Percentiles rank a stretch among this genome's conserved stretches.
Evolutionary conservation across 805 yeast genomes (phyloP).

Genomic region (Spathaspora hagerdaliae): DNA sequence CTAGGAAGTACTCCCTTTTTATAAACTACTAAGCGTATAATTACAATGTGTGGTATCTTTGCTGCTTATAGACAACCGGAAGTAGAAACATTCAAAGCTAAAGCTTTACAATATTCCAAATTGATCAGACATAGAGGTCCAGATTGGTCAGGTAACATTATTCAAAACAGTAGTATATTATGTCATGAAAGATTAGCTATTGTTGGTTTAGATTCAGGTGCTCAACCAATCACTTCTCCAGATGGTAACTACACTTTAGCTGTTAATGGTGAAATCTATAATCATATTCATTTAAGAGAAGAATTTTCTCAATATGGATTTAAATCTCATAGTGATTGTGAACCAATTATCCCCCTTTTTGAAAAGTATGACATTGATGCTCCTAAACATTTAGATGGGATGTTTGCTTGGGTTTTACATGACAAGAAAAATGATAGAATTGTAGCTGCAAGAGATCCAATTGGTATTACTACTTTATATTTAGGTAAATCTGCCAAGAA

Average conservation of each 20-base stretch:
- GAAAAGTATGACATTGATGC: conserved; percentile 84
- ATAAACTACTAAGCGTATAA: too few relatives aligned
- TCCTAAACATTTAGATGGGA: conserved; percentile 92
- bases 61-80: conserved; percentile 85
- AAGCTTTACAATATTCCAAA: conserved; percentile 86
- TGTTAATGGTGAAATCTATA: conserved; percentile 98
- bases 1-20: not conserved
- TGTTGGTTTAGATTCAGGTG: conserved; percentile 96
- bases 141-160: conserved; percentile 93
- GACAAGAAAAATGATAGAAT: conserved; percentile 83
- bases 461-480: conserved; percentile 94
- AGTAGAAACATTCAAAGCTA: conserved; percentile 74
- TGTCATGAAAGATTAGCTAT: conserved; percentile 96
- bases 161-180: conserved; percentile 74
- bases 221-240: conserved; percentile 88
- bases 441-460: conserved; percentile 97
- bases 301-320: conserved; percentile 69
- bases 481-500: conserved; percentile 74
- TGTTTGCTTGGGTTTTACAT: conserved; percentile 93
- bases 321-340: conserved; percentile 93
- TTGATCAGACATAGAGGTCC: conserved; percentile 99
- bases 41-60: conserved; percentile 99
- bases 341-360: conserved; percentile 91
- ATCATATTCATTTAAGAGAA: conserved; percentile 86
- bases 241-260: conserved; percentile 73